Conservation (phyloP, 148 eudicot species). For the Fagopyrum tataricum region DNA sequence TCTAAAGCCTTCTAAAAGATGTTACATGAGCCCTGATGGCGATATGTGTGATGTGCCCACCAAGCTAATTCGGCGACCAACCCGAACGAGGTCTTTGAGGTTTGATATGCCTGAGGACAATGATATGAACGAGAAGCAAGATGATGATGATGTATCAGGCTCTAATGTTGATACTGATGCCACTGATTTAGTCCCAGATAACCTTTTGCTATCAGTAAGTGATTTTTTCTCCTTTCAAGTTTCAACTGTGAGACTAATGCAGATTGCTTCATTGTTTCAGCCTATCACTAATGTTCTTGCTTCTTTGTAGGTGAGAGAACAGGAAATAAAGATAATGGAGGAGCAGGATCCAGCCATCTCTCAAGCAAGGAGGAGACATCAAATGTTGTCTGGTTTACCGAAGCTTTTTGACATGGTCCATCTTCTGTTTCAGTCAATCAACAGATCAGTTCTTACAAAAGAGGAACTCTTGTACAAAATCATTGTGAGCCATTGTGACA, state of each 20-base stretch:
- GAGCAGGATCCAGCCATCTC: slow-evolving; percentile 62
- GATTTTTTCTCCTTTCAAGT: not conserved
- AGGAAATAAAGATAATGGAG: slow-evolving; percentile 42
- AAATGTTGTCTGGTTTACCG: slow-evolving; percentile 56
- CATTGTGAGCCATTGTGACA: slow-evolving; percentile 37
- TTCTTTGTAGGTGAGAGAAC: slow-evolving; percentile 58
- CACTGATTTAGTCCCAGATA: slow-evolving; percentile 48
- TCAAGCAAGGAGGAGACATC: slow-evolving; percentile 54
- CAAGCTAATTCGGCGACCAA: slow-evolving; percentile 37
- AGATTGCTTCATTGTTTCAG: not conserved
- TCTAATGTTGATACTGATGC: slow-evolving; percentile 31
- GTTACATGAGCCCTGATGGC: slow-evolving; percentile 51
- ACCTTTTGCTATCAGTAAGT: slow-evolving; percentile 64
- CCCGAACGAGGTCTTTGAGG: slow-evolving; percentile 42
- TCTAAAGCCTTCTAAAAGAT: slow-evolving; percentile 39
- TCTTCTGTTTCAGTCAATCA: slow-evolving; percentile 63
- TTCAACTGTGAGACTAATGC: not conserved
- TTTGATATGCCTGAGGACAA: slow-evolving; percentile 49
- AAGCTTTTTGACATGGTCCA: slow-evolving; percentile 64
- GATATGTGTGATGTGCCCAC: slow-evolving; percentile 25
- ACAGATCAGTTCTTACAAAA: slow-evolving; percentile 59
- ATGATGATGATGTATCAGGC: not conserved
- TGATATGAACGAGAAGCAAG: slow-evolving; percentile 17
- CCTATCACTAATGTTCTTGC: not conserved
- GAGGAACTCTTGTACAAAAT: slow-evolving; percentile 68